Evolutionary conservation across 176 grass and related monocot species (phyloP).

Genomic region (Themeda triandra): DNA sequence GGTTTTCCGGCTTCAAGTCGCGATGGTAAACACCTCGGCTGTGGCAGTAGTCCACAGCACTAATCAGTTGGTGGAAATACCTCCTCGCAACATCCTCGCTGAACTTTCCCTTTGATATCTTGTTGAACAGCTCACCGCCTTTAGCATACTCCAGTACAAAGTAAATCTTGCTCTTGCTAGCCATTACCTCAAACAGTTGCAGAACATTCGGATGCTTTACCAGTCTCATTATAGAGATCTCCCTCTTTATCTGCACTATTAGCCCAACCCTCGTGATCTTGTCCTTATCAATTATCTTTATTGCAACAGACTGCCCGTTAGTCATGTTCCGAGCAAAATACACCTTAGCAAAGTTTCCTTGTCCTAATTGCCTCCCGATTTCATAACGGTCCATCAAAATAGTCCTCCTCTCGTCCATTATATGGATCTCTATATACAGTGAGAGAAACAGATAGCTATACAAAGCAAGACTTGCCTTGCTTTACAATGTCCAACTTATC

Average conservation of each 20-base stretch:
- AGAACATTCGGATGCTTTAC: constrained; percentile 54
- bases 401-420: constrained; percentile 35
- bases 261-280: constrained; percentile 27
- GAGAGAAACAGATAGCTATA: background rate
- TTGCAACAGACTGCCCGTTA: constrained; percentile 40
- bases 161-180: constrained; percentile 62
- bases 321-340: constrained; percentile 41
- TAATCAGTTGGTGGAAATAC: constrained; percentile 51
- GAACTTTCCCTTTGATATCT: constrained; percentile 39
- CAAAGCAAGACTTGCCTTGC: too few relatives aligned
- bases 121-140: constrained; percentile 61
- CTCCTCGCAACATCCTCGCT: constrained; percentile 41
- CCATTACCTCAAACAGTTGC: constrained; percentile 57
- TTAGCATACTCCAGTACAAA: constrained; percentile 66
- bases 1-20: constrained; percentile 39
- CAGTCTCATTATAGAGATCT: constrained; percentile 47
- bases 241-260: constrained; percentile 48
- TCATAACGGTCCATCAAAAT: constrained; percentile 57
- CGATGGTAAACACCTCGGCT: constrained; percentile 52
- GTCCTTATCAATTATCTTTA: constrained; percentile 61
- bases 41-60: constrained; percentile 58
- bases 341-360: constrained; percentile 60
- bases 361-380: constrained; percentile 48
- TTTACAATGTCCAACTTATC: background rate
- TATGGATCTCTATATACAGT: constrained; percentile 6